Evolutionary conservation across 2,329 filamentous ascomycete species (phyloP), one percentile per base, ranked within the genome.

Genomic region (Cryoendolithus antarcticus): DNA sequence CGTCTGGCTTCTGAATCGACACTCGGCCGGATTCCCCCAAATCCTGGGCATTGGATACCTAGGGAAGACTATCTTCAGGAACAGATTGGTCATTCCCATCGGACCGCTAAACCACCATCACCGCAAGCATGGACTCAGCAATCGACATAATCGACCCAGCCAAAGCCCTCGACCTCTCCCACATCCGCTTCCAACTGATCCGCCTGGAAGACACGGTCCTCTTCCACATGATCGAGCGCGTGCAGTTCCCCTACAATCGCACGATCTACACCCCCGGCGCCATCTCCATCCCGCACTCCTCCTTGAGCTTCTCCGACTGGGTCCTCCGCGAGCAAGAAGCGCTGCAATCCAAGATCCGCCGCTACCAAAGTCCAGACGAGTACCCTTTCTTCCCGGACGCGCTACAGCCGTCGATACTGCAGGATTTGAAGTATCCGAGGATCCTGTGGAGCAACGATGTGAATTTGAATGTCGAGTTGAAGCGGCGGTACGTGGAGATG

Each of bases 151-250:
- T 79, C 30, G 83, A 96, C 63, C 75, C 80, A 56, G 76, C 77
- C 49, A 83, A 85, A 67, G 88, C 89, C 10, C 69, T 98, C 54
- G 88, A 96, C 59, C 74, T 98, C 35, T 73, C 77, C 46, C 86
- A 91, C 58, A 98, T 96, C 60, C 84, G 91, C 47, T 93, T 86
- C 44, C 55, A 58, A 41, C 47, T 57, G 55, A 98, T 91, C 56
- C 91, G 91, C 12, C 74, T 96, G 11, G 91, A 98, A 67, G 91
- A 98, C 59, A 96, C 89, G 45, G 96, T 98, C 57, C 93, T 85
- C 49, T 95, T 93, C 64, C 83, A 94, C 63, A 71, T 98, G 30
- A 96, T 96, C 56, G 91, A 98, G 66, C 81, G 91, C 31, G 89
- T 89, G n/a, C 91, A 98, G 62, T 98, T 96, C 62, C 86, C 89